Base-by-base conservation (phyloP, 2,329 filamentous ascomycete genomes). In the Dactylellina sp. region DNA sequence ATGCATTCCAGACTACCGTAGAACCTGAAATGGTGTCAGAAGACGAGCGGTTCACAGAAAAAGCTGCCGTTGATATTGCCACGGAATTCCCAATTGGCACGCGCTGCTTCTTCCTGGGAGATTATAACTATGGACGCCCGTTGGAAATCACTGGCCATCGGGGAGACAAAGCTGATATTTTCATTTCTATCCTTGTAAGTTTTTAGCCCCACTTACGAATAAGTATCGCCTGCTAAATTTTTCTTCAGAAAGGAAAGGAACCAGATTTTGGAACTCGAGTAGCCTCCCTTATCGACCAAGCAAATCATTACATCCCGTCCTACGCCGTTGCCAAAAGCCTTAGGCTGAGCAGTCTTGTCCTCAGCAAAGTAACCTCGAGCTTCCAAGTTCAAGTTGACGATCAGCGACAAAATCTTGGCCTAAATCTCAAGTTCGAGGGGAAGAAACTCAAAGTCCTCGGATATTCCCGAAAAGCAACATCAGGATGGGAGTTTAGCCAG, bases 401-500 rank as follows among this genome's bases (percentile, higher is more conserved):
- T 24, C 84, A 93, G 70, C 91, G 91, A 78, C 86, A 97, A 75
- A 99, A 99, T 78, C 84, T 99, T 22, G 95, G 95, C 0, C 85
- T 99, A 75, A 99, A 99, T 79, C 85, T 99, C 77, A 99, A 99
- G 81, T 99, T 99, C 72, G 95, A 99, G 80, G 92, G 88, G 1
- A 94, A 92, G 82, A 97, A 97, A 82, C 86, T 93, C 78, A 99
- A 99, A 83, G 95, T 99, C 5, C 83, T 99, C 32, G 95, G 95
- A 0, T 99, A 97, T 81, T 97, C 94, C 22, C 90, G 93, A 78
- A 95, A 95, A 79, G 89, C 89, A 2, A 85, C 88, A 11, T 90
- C 88, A 25, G 95, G 96, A 4, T 99, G 96, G 96, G 95, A 99
- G 81, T 99, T 97, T 81, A 97, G 93, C 79, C 86, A 88, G 55